Evolutionary conservation across 2,329 filamentous ascomycete genomes (phyloP).

Genomic region (Aspergillus phoenicis): DNA sequence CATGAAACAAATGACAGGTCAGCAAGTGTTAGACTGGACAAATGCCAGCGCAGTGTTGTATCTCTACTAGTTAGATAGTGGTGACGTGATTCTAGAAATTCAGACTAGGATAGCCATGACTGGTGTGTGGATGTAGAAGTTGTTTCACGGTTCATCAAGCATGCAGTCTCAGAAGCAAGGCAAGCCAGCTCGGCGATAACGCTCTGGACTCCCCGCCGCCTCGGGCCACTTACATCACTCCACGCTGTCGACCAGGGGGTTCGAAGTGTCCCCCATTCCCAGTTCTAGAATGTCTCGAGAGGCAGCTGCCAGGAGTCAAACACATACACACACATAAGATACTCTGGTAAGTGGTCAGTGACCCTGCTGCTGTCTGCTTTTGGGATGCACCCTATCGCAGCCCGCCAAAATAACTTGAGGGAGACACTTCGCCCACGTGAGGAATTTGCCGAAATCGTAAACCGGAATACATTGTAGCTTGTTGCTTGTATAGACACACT

Average conservation of each 20-base stretch:
- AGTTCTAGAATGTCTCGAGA: no score
- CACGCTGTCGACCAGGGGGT: not conserved
- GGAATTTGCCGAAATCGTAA: not conserved
- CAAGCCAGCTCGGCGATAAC: not conserved
- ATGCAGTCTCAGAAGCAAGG: not conserved
- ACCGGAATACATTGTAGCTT: not conserved
- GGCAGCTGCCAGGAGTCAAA: no score
- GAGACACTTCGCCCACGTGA: not conserved
- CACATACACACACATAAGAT: no score
- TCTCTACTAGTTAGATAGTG: not conserved
- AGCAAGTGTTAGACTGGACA: not conserved
- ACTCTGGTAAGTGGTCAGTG: no score
- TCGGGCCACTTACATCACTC: conserved; percentile 1
- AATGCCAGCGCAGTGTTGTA: no score
- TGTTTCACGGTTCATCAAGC: not conserved
- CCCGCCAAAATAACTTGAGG: not conserved
- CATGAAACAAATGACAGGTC: not conserved
- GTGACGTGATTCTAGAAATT: not conserved
- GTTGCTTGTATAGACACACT: no score
- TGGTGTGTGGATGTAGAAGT: not conserved
- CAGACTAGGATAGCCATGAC: not conserved
- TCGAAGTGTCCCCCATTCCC: no score
- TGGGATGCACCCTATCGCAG: not conserved
- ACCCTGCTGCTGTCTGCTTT: not conserved
- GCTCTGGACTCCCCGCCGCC: not conserved